Evolutionary conservation across 306 rosid species (phyloP), one percentile per base, ranked within the genome.

Genomic region (Rosa persica): DNA sequence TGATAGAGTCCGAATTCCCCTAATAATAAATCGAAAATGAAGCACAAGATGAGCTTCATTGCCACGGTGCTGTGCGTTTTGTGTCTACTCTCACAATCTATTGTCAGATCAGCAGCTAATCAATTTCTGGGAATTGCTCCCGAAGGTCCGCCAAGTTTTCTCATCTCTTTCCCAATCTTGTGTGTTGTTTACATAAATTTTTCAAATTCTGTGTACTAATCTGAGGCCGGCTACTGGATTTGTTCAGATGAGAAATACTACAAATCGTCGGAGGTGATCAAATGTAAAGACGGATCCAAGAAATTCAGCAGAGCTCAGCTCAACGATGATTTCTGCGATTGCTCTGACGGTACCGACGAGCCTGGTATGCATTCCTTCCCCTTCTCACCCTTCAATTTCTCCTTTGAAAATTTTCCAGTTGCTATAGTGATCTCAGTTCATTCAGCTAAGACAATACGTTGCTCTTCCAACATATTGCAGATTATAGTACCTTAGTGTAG

Each of bases 341-440:
- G 99, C 75, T 83, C 85, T 27, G 98, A 96, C 78, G 99, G 98
- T 81, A 90, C 99, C 39, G 99, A 96, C 80, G 99, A 96, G 65
- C 99, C 99, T 65, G 99, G 99, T 96, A 70, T 60, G 8, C 8
- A 17, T 27, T 30, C 20, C 5, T 23, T 22, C 23, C 15, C 9
- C 40, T 12, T 12, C 34, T 47, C 51, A 12, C 52, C 12, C 52
- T 30, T 30, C 3, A 30, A 30, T 30, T 30, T 30, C 36, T 30
- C 36, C 0, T 30, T 30, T 30, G 3, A 30, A 30, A 30, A 2
- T 2, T 30, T 30, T 30, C 36, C 36, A 3, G 36, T 30, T 16
- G 22, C 20, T 17, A 15, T 51, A 17, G 13, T 27, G 22, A 34
- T 64, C 43, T 64, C 42, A 60, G 4, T 34, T 5, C 15, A 7